Percentiles rank a stretch among this genome's conserved stretches.
These are phyloP conservation scores for Tuctoria greenei DNA, from an alignment of 176 grass and related monocot species.

Conservation along the genomic window DNA sequence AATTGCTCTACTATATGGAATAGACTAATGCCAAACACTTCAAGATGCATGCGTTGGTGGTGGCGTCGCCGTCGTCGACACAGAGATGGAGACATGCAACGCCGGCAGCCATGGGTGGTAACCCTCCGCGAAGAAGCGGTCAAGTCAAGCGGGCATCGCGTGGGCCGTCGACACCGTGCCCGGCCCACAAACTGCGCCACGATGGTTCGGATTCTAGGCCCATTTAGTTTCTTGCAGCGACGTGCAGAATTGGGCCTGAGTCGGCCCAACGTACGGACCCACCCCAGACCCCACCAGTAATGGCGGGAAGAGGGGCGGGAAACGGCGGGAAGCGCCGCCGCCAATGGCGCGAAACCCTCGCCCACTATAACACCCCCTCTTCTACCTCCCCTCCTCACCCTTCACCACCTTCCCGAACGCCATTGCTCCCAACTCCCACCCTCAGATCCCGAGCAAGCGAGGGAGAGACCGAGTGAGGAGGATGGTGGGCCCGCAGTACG, in stretches of 20 bases:
- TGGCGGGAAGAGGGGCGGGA: conserved; percentile 44
- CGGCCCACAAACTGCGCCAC: neutral
- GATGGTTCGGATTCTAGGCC: neutral
- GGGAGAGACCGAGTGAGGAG: conserved; percentile 24
- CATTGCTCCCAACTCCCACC: conserved; percentile 2
- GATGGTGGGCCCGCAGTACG: conserved; percentile 82
- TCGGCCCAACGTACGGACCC: neutral
- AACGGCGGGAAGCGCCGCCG: conserved; percentile 46
- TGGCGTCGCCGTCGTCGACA: too few species aligned
- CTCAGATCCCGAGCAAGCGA: neutral
- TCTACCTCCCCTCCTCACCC: neutral
- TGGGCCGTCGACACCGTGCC: neutral
- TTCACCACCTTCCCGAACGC: neutral
- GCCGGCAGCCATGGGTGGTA: too few species aligned
- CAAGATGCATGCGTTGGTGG: too few species aligned
- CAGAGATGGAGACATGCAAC: too few species aligned
- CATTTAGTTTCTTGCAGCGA: neutral
- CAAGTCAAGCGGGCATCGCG: too few species aligned
- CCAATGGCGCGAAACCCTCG: conserved; percentile 50
- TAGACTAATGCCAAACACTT: too few species aligned
- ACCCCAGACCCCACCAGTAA: conserved; percentile 10
- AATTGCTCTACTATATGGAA: too few species aligned
- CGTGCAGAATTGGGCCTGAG: neutral
- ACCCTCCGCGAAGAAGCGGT: too few species aligned
- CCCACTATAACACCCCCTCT: conserved; percentile 9